Base-by-base conservation (phyloP, 768 basidiomycete genomes). In the Boletellus ananas region DNA sequence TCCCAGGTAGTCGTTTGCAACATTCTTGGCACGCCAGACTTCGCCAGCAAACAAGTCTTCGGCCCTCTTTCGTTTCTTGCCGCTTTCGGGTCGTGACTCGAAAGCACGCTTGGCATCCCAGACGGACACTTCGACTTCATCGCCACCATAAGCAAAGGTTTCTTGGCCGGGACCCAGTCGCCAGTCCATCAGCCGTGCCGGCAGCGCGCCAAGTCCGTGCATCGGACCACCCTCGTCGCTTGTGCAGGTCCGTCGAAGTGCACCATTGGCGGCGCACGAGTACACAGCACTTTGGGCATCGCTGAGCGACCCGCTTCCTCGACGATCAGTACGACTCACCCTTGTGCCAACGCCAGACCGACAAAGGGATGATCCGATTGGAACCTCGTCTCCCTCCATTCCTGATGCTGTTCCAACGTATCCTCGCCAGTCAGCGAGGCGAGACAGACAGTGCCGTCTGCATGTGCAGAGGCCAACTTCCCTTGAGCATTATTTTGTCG, bases 1-100 rank as follows among this genome's bases (percentile, higher is more conserved):
- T 42, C 79, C 79, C 5, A 94, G 74, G 40, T 70, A 64, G 58
- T 94, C 90, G 57, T 91, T 87, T n/a, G 82, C 76, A 5, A 89
- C 86, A 64, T 94, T 93, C 66, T 85, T 87, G 10, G 90, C 90
- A 49, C 90, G 74, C 91, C 91, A 94, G 4, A 85, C 59, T 70
- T 94, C 91, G 0, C 80, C 87, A 0, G 83, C 77, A 43, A 90
- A 78, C 3, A 90, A 59, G 2, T 73, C 66, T 5, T 81, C 78
- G 4, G 68, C 70, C 65, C 84, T 85, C 57, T 86, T 70, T 60
- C 87, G 84, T 59, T 79, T 82, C 16, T 62, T 45, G 59, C 31
- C 45, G 34, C 18, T 45, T 11, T 65, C 51, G 9, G 64, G 18
- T 21, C 23, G 52, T 43, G 66, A 27, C 41, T 62, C 52, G 64